Evolutionary conservation across 139 green algal species (phyloP), one percentile per base, ranked within the genome.

Genomic region (Spirogloea muscicola): DNA sequence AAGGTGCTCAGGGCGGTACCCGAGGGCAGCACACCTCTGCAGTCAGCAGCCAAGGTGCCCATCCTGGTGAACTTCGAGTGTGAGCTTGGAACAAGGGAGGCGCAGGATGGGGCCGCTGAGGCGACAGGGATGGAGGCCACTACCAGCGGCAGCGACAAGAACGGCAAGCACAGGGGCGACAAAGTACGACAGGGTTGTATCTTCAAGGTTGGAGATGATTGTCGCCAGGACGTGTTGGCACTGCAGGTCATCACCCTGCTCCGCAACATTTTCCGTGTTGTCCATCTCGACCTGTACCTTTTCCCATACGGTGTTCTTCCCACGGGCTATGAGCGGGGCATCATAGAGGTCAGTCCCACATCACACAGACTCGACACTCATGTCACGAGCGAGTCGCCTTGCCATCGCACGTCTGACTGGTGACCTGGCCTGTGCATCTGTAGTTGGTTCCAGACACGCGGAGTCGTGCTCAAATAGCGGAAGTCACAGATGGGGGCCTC

Each of bases 191-290:
- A 84, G 36, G 62, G 13, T 6, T 84, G 81, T 46, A 85, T 85
- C 55, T 85, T 85, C 80, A 85, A 85, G 75, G 73, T 98, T 1
- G 86, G 90, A 0, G 93, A 98, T 77, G 94, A 98, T 80, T 93
- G 91, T 59, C 75, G 94, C 9, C 93, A 98, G 84, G 93, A 98
- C 74, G 92, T 98, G 67, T 86, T 98, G 44, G 94, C 93, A 0
- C 86, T 98, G 42, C 93, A 98, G 86, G 87, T 96, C n/a, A 88
- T 87, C 37, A 38, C 48, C 13, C 46, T 87, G 33, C 64, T 87
- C 16, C 78, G 89, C 39, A 78, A 86, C 38, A 88, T 88, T 6
- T 93, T 94, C 72, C 39, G 77, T 5, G 74, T 77, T 10, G 86
- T 90, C 4, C 88, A 86, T 0, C 85, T 98, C 64, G 79, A 80